Evolutionary conservation across 805 yeast species (phyloP), one percentile per base, ranked within the genome.

Genomic region (Metschnikowia arizonensis): DNA sequence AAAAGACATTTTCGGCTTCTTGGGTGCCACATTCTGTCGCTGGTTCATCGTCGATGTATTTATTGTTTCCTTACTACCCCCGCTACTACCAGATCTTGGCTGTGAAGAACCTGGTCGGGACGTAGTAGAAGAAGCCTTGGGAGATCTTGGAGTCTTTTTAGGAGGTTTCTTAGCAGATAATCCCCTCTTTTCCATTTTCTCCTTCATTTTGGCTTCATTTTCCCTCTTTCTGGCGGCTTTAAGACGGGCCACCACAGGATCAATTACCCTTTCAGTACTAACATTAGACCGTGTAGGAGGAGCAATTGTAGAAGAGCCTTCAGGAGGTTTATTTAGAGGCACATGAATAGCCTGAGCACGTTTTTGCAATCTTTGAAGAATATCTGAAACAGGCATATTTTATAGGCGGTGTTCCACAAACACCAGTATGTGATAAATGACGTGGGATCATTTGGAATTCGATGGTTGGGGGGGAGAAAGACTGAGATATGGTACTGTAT

Each of bases 211-310:
- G 34, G 67, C 68, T 30, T 77, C 77, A 32, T 65, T 69, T 50
- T 85, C 88, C 33, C 69, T 63, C 48, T 79, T 68, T 57, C 91
- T 68, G 2, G 82, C 78, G 47, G 83, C 89, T 52, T 85, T 85
- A 31, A 85, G 64, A 46, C 84, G 63, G 30, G 78, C 79, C 7
- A 85, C 87, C 3, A 88, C 88, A 0, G 90, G 88, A 57, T 85
- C 91, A 4, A 74, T 69, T 18, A 64, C 60, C 42, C 71, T 45
- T 14, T 51, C 49, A 5, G 36, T 39, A 12, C 11, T 29, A 6
- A 21, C 14, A 12, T 3, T 17, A 5, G 29, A 6, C 15, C 35
- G 42, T 12, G 40, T 12, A 7, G 33, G 40, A 12, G 33, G 17
- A 18, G n/a, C 12, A 7, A 21, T 19, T 24, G 26, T 10, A 3